Conservation (phyloP, 352 stramenopile genomes). For the Phytophthora multivora region DNA sequence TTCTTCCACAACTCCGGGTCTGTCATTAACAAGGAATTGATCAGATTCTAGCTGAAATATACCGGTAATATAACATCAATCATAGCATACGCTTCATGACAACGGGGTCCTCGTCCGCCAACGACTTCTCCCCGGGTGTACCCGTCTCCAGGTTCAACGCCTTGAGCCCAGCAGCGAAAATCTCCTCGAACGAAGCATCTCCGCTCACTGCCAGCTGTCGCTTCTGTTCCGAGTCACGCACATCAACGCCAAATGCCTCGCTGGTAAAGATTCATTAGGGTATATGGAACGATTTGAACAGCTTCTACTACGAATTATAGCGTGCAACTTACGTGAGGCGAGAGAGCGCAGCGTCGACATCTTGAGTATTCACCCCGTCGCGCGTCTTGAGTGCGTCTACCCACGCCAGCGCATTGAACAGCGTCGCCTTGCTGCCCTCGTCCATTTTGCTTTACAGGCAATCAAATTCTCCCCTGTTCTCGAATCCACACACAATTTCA, state of each 20-base stretch:
- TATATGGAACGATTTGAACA: background rate
- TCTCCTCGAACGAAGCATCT: conserved; percentile 58
- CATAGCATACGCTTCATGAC: conserved; percentile 64
- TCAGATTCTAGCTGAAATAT: background rate
- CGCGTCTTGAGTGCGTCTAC: conserved; percentile 69
- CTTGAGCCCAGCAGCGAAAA: conserved; percentile 74
- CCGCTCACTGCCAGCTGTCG: conserved; percentile 50
- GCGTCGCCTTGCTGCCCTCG: conserved; percentile 44
- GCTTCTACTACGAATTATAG: conserved; percentile 36
- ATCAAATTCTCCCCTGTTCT: conserved; percentile 23
- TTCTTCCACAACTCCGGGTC: conserved; percentile 89
- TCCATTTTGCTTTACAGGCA: conserved; percentile 33
- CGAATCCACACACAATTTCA: conserved; percentile 5
- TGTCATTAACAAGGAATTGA: conserved; percentile 22
- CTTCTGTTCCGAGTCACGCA: conserved; percentile 63
- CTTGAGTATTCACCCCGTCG: conserved; percentile 54
- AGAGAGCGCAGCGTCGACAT: conserved; percentile 70
- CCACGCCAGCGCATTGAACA: conserved; percentile 81
- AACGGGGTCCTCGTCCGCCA: conserved; percentile 67
- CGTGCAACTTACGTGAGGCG: conserved; percentile 46
- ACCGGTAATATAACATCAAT: background rate
- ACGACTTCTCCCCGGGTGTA: conserved; percentile 26
- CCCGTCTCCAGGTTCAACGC: conserved; percentile 60
- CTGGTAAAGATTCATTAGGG: conserved; percentile 32
- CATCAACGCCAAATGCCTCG: conserved; percentile 72